Conservation (phyloP, 2,329 filamentous ascomycete species). For the Rutstroemia sp. region DNA sequence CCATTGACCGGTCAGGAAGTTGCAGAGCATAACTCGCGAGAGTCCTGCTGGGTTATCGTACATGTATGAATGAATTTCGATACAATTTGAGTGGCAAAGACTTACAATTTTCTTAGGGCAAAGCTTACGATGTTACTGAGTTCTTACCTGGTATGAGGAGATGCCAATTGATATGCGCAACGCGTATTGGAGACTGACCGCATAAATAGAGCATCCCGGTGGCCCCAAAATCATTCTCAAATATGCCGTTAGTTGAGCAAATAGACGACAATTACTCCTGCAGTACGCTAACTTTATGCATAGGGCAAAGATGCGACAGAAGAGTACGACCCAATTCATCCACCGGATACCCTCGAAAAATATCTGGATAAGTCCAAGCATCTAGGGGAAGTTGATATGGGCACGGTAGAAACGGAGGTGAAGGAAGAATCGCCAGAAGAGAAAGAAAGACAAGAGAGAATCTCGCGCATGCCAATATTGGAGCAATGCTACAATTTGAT, state of each 20-base stretch:
- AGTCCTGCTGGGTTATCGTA: conserved; percentile 89
- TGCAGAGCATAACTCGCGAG: conserved; percentile 67
- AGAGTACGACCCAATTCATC: conserved; percentile 84
- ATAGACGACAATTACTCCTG: neutral
- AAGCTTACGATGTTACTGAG: conserved; percentile 84
- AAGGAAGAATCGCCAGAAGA: conserved; percentile 65
- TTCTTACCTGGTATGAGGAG: conserved; percentile 61
- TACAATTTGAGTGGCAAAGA: conserved; percentile 3
- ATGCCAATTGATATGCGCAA: neutral
- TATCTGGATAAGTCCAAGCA: conserved; percentile 83
- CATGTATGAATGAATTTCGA: conserved; percentile 45
- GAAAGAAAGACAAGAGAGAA: conserved; percentile 64
- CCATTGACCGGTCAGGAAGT: conserved; percentile 47
- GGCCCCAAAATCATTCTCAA: conserved; percentile 92
- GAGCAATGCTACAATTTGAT: conserved; percentile 89
- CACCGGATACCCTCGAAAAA: conserved; percentile 79
- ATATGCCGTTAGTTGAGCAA: conserved; percentile 57
- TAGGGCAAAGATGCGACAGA: conserved; percentile 84
- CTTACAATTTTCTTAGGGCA: conserved; percentile 43
- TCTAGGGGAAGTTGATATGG: conserved; percentile 83
- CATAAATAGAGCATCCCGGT: conserved; percentile 67
- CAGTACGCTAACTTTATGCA: neutral
- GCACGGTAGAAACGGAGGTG: conserved; percentile 61
- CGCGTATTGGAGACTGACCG: neutral
- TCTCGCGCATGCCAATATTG: conserved; percentile 68